Base-by-base conservation (phyloP, 257 asterid species). In the Solanum etuberosum region DNA sequence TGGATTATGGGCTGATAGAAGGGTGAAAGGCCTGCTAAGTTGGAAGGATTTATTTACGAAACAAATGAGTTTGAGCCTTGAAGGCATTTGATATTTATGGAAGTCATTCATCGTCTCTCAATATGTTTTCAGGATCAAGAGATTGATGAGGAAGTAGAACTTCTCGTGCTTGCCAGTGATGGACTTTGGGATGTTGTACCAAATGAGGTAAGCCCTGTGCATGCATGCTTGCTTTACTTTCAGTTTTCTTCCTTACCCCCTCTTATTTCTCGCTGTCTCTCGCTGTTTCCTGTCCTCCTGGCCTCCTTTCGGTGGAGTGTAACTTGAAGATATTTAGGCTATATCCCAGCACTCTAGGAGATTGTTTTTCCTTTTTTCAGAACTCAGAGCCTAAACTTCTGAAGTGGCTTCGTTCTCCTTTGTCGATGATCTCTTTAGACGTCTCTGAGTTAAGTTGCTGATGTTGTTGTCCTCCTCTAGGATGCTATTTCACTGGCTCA, bases 151-250 rank as follows among this genome's bases (percentile, higher is more conserved):
- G 98, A 95, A 90, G 87, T 97, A 42, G 98, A 97, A 76, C 83
- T 96, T 89, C 97, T 97, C 16, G 98, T 97, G 89, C 97, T 97
- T 88, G 99, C 98, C 23, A 97, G 96, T 88, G 99, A 97, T 81
- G 99, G 99, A 37, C 94, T 97, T 32, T 97, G 99, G 99, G 99
- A 97, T 86, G 99, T 97, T 32, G 98, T 88, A 40, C 86, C 88
- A 29, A 88, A 88, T 84, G 90, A 88, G 90, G 90, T 63, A 42
- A 87, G 23, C 32, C 13, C 38, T 42, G 65, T 43, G 48, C 27
- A 27, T 68, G 23, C 48, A 54, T 72, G 27, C 71, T 54, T 43
- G 20, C 70, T 21, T 31, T 12, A 34, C 48, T 16, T 51, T 27
- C 13, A 31, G 72, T 61, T 5, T 54, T 40, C 31, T 87, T 38